Percentiles rank a stretch among this genome's conserved stretches.
These are phyloP conservation scores for Ustilago vetiveriae DNA, from an alignment of 1,284 basidiomycete genomes.

Conservation along the genomic window DNA sequence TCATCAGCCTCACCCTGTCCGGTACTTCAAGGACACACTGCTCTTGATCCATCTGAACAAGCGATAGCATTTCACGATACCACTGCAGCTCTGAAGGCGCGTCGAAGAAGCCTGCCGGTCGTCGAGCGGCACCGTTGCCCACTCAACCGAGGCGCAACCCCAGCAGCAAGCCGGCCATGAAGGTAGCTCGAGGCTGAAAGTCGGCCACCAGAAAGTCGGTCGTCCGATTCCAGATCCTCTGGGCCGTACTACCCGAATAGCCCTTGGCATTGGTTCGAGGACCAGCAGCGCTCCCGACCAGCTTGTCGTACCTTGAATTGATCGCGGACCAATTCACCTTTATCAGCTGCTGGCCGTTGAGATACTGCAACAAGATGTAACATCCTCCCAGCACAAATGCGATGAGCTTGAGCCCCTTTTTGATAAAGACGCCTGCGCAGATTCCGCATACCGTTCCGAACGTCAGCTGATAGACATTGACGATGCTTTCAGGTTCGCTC, in stretches of 20 bases:
- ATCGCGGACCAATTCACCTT: constrained; percentile 80
- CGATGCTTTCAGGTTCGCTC: constrained; percentile 73
- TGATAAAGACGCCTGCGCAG: constrained; percentile 90
- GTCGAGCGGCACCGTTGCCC: too few relatives aligned
- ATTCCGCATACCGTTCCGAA: constrained; percentile 86
- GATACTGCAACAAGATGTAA: constrained; percentile 63
- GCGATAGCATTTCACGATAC: too few relatives aligned
- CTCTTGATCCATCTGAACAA: too few relatives aligned
- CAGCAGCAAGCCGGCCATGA: constrained; percentile 70
- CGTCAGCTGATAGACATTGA: constrained; percentile 82
- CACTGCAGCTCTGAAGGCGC: too few relatives aligned
- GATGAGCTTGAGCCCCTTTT: constrained; percentile 85
- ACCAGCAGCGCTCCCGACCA: constrained; percentile 76
- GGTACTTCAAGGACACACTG: too few relatives aligned
- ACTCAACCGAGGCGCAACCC: constrained; percentile 70
- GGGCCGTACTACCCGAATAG: constrained; percentile 69
- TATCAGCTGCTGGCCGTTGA: constrained; percentile 70
- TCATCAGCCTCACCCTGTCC: too few relatives aligned
- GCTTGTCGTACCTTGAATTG: constrained; percentile 75
- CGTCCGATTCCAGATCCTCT: constrained; percentile 76
- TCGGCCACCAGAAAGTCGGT: constrained; percentile 89
- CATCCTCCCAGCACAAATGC: constrained; percentile 80
- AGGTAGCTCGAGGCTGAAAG: constrained; percentile 79
- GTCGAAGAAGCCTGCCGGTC: too few relatives aligned
- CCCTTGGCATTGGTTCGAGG: constrained; percentile 67